Evolutionary conservation across 148 eudicot genomes (phyloP).

Genomic region (Vaccinium darrowii): DNA sequence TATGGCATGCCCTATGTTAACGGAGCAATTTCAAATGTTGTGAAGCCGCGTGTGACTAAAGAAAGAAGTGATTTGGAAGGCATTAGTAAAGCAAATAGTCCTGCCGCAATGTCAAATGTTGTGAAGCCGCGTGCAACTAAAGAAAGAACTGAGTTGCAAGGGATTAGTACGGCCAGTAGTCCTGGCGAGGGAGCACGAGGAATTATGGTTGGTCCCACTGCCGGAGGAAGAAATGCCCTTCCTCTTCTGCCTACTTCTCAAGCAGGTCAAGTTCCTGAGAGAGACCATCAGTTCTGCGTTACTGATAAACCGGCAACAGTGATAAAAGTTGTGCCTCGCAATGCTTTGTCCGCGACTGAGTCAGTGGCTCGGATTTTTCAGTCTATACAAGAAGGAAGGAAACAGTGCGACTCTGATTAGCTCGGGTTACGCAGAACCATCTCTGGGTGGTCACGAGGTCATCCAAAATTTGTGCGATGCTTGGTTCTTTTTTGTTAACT

Average conservation of each 20-base stretch:
- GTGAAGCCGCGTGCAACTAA: conserved; percentile 22
- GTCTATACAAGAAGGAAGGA: conserved; percentile 84
- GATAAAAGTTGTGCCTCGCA: conserved; percentile 77
- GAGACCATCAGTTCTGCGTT: conserved; percentile 19
- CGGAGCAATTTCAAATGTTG: conserved; percentile 20
- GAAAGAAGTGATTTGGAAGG: conserved; percentile 48
- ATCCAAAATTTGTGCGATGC: conserved; percentile 3
- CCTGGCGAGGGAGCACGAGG: conserved; percentile 37
- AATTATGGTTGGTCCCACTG: conserved; percentile 6
- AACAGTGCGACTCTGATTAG: conserved; percentile 40
- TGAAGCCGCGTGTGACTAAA: conserved; percentile 22
- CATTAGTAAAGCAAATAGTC: conserved; percentile 61
- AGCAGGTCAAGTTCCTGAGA: conserved; percentile 15
- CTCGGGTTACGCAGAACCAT: background rate
- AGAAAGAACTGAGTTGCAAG: conserved; percentile 48
- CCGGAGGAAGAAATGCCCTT: conserved; percentile 39
- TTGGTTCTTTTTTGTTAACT: background rate
- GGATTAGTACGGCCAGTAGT: conserved; percentile 58
- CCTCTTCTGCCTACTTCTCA: conserved; percentile 47
- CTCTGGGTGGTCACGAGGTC: background rate
- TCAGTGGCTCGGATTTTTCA: conserved; percentile 71
- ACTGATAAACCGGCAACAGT: conserved; percentile 42
- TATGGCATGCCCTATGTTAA: conserved; percentile 58
- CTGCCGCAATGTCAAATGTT: conserved; percentile 22
- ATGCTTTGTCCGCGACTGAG: conserved; percentile 57